Conservation (phyloP, 2,329 filamentous ascomycete genomes). For the Raffaelea ambrosiae region DNA sequence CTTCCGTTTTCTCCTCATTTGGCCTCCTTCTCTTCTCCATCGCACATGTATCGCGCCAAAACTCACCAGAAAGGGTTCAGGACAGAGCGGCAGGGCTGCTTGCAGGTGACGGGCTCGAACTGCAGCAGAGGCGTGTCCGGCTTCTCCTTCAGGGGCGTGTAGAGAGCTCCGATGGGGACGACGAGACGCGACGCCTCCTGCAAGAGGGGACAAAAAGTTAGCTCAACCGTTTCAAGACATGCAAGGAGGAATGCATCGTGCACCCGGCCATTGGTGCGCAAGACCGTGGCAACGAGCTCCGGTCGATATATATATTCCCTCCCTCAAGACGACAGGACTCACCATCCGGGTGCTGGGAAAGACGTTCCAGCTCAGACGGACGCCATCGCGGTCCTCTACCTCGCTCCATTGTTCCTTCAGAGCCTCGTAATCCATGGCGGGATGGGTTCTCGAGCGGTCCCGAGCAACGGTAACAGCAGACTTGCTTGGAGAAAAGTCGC, state of each 20-base stretch:
- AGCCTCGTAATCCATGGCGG: constrained; percentile 78
- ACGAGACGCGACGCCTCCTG: constrained; percentile 91
- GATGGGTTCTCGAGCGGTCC: background rate
- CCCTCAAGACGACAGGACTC: too few species aligned
- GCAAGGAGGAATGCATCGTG: too few species aligned
- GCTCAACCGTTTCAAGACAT: too few species aligned
- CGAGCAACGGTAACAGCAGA: too few species aligned
- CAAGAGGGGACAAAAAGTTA: background rate
- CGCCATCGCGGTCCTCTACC: constrained; percentile 91
- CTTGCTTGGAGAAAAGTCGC: too few species aligned
- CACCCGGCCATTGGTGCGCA: too few species aligned
- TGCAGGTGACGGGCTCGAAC: constrained; percentile 96
- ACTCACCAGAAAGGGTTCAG: constrained; percentile 92
- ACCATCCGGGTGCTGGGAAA: constrained; percentile 98
- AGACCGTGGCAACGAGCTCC: too few species aligned
- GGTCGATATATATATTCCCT: too few species aligned
- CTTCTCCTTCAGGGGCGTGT: constrained; percentile 94
- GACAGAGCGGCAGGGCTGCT: constrained; percentile 88
- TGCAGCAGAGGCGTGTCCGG: constrained; percentile 79
- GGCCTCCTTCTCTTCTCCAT: background rate
- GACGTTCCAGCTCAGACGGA: constrained; percentile 96
- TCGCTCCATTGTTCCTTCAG: constrained; percentile 96
- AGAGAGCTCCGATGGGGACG: constrained; percentile 91
- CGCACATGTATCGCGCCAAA: background rate
- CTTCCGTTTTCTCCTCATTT: constrained; percentile 2